These are phyloP conservation scores for Hemileia vastatrix DNA, from an alignment of 1,284 basidiomycete genomes.

Conservation along the genomic window DNA sequence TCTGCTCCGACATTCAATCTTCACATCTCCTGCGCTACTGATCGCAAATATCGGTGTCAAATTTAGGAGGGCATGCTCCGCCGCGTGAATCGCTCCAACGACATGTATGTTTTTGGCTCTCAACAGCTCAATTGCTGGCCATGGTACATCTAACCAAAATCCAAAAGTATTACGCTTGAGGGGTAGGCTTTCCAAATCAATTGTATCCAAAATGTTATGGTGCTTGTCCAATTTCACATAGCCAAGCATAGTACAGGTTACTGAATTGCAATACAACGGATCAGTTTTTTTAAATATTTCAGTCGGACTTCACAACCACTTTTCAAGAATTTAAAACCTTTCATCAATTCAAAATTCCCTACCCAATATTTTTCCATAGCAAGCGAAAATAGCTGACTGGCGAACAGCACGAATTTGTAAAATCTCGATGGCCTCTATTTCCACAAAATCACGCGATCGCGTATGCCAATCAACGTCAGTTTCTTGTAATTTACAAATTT, in stretches of 20 bases:
- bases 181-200: constrained; percentile 67
- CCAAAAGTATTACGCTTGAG: constrained; percentile 70
- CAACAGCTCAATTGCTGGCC: constrained; percentile 52
- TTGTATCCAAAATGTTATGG: constrained; percentile 61
- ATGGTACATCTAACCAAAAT: constrained; percentile 74
- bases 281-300: too few relatives aligned
- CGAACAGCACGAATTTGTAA: constrained; percentile 2
- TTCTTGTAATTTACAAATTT: not conserved
- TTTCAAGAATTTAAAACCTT: too few relatives aligned
- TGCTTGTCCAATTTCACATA: constrained; percentile 41
- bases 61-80: constrained; percentile 72
- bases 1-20: too few relatives aligned
- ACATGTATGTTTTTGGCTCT: constrained; percentile 54
- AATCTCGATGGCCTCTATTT: not conserved
- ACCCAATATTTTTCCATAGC: too few relatives aligned
- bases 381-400: too few relatives aligned
- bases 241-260: constrained; percentile 63
- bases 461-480: constrained; percentile 11
- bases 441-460: not conserved
- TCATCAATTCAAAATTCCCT: too few relatives aligned
- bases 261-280: too few relatives aligned
- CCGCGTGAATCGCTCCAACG: constrained; percentile 71
- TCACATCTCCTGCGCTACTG: too few relatives aligned
- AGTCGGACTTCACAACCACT: too few relatives aligned
- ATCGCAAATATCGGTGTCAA: too few relatives aligned